These are phyloP conservation scores for Neodidymelliopsis sp. DNA, from an alignment of 2,329 filamentous ascomycete genomes.

Conservation along the genomic window DNA sequence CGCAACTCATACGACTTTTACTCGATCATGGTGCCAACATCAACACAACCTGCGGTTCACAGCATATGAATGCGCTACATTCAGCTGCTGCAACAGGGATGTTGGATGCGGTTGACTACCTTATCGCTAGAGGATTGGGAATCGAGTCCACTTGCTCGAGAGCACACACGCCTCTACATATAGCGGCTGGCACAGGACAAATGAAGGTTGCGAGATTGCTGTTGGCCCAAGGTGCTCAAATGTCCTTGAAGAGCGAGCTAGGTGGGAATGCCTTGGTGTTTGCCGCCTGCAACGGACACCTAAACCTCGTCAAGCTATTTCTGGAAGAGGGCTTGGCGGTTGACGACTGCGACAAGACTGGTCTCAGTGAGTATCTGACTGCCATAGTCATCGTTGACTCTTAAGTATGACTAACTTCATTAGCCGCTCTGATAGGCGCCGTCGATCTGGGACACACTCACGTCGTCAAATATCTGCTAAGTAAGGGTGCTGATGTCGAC, in stretches of 20 bases:
- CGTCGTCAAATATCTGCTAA: conserved; percentile 26
- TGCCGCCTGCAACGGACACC: conserved; percentile 24
- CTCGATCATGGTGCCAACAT: neutral
- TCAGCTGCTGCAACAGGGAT: conserved; percentile 26
- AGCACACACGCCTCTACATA: conserved; percentile 29
- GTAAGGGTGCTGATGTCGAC: conserved; percentile 26
- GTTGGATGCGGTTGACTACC: conserved; percentile 25
- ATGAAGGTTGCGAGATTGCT: conserved; percentile 23
- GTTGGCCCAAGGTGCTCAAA: conserved; percentile 27
- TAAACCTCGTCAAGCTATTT: conserved; percentile 24
- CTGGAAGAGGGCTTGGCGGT: conserved; percentile 15
- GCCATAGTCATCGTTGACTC: neutral
- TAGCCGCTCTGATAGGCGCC: conserved; percentile 25
- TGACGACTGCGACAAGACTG: neutral
- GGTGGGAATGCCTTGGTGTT: conserved; percentile 25
- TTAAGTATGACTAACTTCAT: neutral
- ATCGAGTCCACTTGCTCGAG: conserved; percentile 21
- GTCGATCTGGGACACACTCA: conserved; percentile 22
- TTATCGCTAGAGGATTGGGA: conserved; percentile 25
- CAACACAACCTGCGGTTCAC: conserved; percentile 15
- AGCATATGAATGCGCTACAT: conserved; percentile 26
- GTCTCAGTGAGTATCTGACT: neutral
- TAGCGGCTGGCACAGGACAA: conserved; percentile 30
- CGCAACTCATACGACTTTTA: neutral
- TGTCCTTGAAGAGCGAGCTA: conserved; percentile 18